Evolutionary conservation across 2,329 filamentous ascomycete genomes (phyloP), one percentile per base, ranked within the genome.

Genomic region (Allantophomopsis cytisporea): DNA sequence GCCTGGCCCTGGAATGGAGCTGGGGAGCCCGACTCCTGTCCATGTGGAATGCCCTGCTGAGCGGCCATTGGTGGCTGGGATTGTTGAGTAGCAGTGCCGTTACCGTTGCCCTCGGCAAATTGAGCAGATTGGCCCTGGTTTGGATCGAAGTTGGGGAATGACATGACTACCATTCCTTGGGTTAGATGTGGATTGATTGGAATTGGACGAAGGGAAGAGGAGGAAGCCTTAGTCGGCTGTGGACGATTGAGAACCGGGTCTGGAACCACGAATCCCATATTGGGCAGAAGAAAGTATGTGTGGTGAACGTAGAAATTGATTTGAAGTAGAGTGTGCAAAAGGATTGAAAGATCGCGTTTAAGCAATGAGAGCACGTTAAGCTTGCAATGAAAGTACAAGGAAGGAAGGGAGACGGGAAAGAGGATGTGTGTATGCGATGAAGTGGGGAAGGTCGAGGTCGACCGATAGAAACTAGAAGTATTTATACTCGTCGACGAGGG

Each of bases 101-200:
- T 54, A 44, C 61, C 57, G 40, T 61, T 62, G 43, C 64, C 67
- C 45, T 68, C 68, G 47, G 64, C 63, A 57, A 72, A 72, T 47
- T 68, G 64, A 47, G 21, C 28, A 61, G 61, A 50, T 71, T 70
- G 20, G 6, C 36, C 36, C 58, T 76, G 74, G 57, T 73, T 77
- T 47, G 69, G 65, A 52, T 80, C 74, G 60, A 74, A 77, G 59
- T 74, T 74, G 46, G 73, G 70, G 64, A 77, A 80, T 57, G 73
- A 77, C 77, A 81, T 81, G 42, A 28, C 23, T 28, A 28, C 23
- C 23, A 28, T 28, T 8, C 7, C 23, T 4, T 28, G 48, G 70
- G 57, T 30, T 45, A 38, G 40, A 35, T 32, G 33, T 38, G 23
- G 31, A 38, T 46, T 13, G 20, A 39, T 20, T 5, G 14, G 3